Evolutionary conservation across 768 basidiomycete species (phyloP).

Genomic region (Boletus insuetus): DNA sequence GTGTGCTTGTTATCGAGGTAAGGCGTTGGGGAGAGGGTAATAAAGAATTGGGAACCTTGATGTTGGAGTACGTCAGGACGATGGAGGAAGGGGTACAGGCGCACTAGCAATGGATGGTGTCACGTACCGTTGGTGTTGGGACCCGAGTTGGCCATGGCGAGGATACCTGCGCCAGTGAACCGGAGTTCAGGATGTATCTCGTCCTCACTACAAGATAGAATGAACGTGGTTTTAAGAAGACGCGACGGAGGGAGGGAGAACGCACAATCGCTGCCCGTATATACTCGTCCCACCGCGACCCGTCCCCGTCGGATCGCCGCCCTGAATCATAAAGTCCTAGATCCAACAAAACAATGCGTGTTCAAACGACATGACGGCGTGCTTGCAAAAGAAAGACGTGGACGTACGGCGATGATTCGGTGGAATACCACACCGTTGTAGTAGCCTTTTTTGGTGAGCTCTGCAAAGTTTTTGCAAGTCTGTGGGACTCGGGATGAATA

Average conservation of each 20-base stretch:
- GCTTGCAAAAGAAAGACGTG: background rate
- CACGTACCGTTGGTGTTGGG: constrained; percentile 78
- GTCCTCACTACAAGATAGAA: constrained; percentile 58
- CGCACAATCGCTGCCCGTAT: constrained; percentile 84
- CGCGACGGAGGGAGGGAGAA: constrained; percentile 13
- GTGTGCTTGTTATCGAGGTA: constrained; percentile 84
- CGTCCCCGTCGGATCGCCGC: constrained; percentile 94
- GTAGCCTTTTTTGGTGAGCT: constrained; percentile 87
- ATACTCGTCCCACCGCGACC: constrained; percentile 90
- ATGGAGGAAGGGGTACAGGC: background rate
- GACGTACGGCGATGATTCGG: constrained; percentile 75
- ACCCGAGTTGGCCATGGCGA: constrained; percentile 97
- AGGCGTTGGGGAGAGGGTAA: constrained; percentile 80
- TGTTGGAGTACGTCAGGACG: constrained; percentile 15
- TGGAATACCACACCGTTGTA: constrained; percentile 91
- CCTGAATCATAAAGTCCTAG: constrained; percentile 97
- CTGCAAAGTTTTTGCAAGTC: constrained; percentile 95
- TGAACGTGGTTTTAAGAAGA: background rate
- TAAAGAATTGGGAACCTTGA: constrained; percentile 94
- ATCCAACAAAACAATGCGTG: background rate
- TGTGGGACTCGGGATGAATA: constrained; percentile 30
- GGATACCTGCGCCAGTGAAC: constrained; percentile 94
- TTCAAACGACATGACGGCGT: background rate
- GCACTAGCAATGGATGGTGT: background rate
- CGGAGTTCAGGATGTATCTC: constrained; percentile 88